A percentile compares a stretch with the other conserved stretches of the same genome.
Evolutionary conservation across 2,329 filamentous ascomycete species (phyloP).

Genomic region (Cladophialophora yegresii): DNA sequence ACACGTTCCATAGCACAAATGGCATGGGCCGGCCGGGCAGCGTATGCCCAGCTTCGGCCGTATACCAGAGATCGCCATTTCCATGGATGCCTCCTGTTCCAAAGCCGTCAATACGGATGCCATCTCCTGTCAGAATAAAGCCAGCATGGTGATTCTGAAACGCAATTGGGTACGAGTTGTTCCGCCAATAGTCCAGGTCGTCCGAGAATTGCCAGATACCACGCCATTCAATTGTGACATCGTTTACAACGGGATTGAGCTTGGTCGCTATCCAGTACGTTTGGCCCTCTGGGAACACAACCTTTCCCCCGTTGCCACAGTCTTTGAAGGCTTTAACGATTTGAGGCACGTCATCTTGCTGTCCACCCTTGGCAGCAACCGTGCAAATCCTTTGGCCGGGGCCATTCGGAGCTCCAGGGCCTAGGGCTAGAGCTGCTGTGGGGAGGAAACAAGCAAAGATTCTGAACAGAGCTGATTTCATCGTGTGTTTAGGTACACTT

Average conservation of each 20-base stretch:
- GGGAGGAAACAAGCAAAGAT: background rate
- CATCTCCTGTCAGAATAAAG: slow-evolving; percentile 54
- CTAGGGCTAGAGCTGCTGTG: background rate
- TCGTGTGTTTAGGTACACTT: background rate
- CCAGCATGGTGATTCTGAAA: slow-evolving; percentile 61
- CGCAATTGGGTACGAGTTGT: slow-evolving; percentile 55
- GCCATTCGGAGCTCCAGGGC: background rate
- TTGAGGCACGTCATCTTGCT: background rate
- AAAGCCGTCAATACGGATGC: slow-evolving; percentile 56
- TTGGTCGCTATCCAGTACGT: slow-evolving; percentile 55
- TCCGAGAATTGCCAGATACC: slow-evolving; percentile 57
- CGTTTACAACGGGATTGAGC: slow-evolving; percentile 53
- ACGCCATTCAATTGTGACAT: slow-evolving; percentile 56
- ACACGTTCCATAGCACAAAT: slow-evolving; percentile 61
- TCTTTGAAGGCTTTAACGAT: background rate
- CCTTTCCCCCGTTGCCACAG: slow-evolving; percentile 44
- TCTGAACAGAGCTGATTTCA: background rate
- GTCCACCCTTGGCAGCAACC: background rate
- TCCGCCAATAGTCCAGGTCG: slow-evolving; percentile 58
- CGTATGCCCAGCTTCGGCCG: slow-evolving; percentile 50
- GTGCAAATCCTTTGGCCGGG: background rate
- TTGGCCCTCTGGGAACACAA: slow-evolving; percentile 55
- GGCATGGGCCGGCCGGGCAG: slow-evolving; percentile 59
- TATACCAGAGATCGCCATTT: slow-evolving; percentile 59
- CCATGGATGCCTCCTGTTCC: slow-evolving; percentile 58